Evolutionary conservation across 2,329 filamentous ascomycete species (phyloP).

Genomic region (Claviceps digitariae): DNA sequence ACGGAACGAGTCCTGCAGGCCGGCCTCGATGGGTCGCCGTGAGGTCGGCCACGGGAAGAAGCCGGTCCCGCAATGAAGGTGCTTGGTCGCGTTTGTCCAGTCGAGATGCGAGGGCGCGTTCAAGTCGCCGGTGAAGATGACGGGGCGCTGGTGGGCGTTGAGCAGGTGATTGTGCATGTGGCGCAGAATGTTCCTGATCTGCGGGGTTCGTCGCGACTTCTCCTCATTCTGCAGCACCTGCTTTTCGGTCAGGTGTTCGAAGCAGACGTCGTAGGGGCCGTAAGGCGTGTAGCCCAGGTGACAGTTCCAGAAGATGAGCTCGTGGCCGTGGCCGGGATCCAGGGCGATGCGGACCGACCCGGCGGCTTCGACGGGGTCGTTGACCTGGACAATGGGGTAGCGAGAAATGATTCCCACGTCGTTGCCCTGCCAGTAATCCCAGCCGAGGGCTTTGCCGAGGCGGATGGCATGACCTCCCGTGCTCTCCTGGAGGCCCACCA

Average conservation of each 20-base stretch:
- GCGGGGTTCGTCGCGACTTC: constrained; percentile 23
- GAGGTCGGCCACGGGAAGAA: constrained; percentile 27
- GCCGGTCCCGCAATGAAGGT: constrained; percentile 23
- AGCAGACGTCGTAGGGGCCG: constrained; percentile 31
- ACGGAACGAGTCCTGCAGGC: constrained; percentile 27
- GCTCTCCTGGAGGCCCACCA: constrained; percentile 26
- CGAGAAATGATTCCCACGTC: constrained; percentile 22
- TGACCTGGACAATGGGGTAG: constrained; percentile 21
- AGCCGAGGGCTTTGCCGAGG: constrained; percentile 23
- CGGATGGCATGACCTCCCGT: constrained; percentile 16
- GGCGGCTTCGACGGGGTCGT: constrained; percentile 14
- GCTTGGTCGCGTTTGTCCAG: constrained; percentile 20
- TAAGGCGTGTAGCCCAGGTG: constrained; percentile 26
- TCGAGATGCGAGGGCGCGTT: constrained; percentile 31
- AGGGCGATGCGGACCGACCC: constrained; percentile 21
- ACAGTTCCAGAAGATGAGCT: constrained; percentile 22
- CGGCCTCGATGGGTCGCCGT: constrained; percentile 18
- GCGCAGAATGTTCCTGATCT: constrained; percentile 22
- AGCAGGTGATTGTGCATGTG: constrained; percentile 19
- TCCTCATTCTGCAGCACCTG: constrained; percentile 21
- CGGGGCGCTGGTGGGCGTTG: constrained; percentile 17
- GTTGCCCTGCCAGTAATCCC: constrained; percentile 21
- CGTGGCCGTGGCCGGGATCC: constrained; percentile 13
- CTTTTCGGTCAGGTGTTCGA: constrained; percentile 18
- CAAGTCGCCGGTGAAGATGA: constrained; percentile 27